phyloP scores from a whole-genome alignment of 2,329 filamentous ascomycete genomes.

The Trichoderma harzianum region DNA sequence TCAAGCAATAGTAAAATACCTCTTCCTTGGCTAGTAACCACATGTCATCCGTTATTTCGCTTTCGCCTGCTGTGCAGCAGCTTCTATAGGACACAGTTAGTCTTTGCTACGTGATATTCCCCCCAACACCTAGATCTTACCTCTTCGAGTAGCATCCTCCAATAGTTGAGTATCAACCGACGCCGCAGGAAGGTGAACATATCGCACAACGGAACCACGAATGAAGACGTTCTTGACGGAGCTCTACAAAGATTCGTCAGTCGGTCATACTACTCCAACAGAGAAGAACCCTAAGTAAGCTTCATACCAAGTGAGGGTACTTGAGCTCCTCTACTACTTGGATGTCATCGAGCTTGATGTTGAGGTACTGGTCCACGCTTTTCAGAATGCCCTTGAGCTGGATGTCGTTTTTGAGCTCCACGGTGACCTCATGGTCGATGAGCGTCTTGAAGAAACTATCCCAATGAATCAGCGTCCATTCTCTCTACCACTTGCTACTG shows the following conservation, averaged over 20 bases:
- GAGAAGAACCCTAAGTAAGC: background rate
- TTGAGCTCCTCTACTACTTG: conserved; percentile 87
- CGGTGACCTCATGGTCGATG: conserved; percentile 93
- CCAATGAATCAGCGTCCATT: background rate
- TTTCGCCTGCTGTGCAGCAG: conserved; percentile 55
- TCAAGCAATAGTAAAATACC: background rate
- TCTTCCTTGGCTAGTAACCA: background rate
- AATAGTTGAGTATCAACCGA: conserved; percentile 82
- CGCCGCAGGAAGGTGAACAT: conserved; percentile 79
- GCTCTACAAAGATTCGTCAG: conserved; percentile 40
- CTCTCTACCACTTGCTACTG: background rate
- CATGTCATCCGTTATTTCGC: conserved; percentile 40
- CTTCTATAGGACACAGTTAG: conserved; percentile 41
- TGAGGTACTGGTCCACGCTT: conserved; percentile 97
- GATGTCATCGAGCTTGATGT: conserved; percentile 98
- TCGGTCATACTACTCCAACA: too few species aligned
- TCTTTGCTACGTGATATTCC: background rate
- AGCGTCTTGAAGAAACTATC: conserved; percentile 95
- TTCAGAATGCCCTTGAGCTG: conserved; percentile 93
- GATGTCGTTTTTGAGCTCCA: conserved; percentile 99
- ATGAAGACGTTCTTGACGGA: conserved; percentile 96
- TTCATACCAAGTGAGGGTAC: conserved; percentile 81
- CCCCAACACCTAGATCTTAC: conserved; percentile 40
- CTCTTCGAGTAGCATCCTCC: conserved; percentile 87
- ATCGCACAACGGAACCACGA: conserved; percentile 85